These are phyloP conservation scores for Podaxis sp. DNA, from an alignment of 768 basidiomycete species.

Conservation along the genomic window DNA sequence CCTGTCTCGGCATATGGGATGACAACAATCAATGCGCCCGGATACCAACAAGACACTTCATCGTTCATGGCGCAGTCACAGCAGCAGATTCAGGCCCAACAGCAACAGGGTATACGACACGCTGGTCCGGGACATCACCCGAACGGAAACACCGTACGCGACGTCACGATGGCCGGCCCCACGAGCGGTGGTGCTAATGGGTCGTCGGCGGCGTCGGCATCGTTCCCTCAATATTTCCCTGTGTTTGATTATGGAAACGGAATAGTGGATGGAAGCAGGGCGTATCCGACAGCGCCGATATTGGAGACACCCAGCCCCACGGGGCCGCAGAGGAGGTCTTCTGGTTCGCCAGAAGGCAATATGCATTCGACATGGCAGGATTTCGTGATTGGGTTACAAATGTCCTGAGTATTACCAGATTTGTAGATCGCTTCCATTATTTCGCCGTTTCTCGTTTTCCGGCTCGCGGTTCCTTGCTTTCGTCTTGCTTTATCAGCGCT, in stretches of 20 bases:
- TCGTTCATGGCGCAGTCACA: slow-evolving; percentile 34
- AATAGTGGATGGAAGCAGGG: slow-evolving; percentile 23
- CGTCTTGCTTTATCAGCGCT: not conserved
- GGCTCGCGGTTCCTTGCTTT: not conserved
- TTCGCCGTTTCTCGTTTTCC: not conserved
- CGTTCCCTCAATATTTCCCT: slow-evolving; percentile 71
- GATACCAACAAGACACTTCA: slow-evolving; percentile 34
- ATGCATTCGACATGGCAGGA: slow-evolving; percentile 68
- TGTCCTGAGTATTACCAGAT: slow-evolving; percentile 19
- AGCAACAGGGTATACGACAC: slow-evolving; percentile 20
- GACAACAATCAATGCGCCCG: slow-evolving; percentile 33
- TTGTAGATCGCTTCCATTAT: not conserved
- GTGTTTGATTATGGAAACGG: slow-evolving; percentile 67
- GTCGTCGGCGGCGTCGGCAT: slow-evolving; percentile 15
- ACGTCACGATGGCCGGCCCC: slow-evolving; percentile 13
- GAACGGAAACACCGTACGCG: slow-evolving; percentile 4
- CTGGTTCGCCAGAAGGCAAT: slow-evolving; percentile 61
- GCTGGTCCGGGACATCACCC: slow-evolving; percentile 8
- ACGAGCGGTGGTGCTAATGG: slow-evolving; percentile 3
- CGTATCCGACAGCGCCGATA: slow-evolving; percentile 12
- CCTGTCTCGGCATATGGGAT: slow-evolving; percentile 49
- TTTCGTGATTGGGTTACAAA: slow-evolving; percentile 50
- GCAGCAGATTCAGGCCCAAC: slow-evolving; percentile 28
- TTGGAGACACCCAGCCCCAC: slow-evolving; percentile 11
- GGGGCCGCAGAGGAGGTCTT: slow-evolving; percentile 34